Base-by-base conservation (phyloP, 192 early-diverging fungal species). In the Thoreauomyces humboldtii region DNA sequence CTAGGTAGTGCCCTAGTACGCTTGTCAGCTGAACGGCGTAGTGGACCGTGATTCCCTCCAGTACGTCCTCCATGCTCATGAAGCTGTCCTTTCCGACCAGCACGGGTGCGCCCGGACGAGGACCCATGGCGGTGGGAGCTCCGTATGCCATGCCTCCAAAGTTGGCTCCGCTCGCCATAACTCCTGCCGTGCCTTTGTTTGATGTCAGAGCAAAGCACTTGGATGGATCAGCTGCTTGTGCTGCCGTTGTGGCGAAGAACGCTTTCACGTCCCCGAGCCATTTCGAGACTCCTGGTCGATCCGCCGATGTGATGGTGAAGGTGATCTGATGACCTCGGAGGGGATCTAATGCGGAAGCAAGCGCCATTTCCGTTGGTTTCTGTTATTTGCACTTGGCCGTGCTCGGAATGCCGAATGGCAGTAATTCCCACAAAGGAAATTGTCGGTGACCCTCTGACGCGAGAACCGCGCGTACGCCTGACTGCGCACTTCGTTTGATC, bases 1-100 rank as follows among this genome's bases (percentile, higher is more conserved):
- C 71, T 24, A 66, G 34, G 28, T 56, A 65, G 65, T 84, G 73
- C 15, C 79, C 80, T 36, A 83, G 50, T 2, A 78, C 58, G 5
- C 77, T 69, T 9, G 79, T 73, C 33, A 84, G 63, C 50, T 83
- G 80, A 0, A 84, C 80, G 21, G 70, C 59, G 44, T 77, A 65
- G 42, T 77, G 72, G 14, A 80, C 78, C 12, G 73, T 67, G 7
- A 59, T 47, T 5, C 46, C 68, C 52, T 75, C 74, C 6, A 76
- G 37, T 11, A 66, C 48, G 29, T 73, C 74, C 47, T 65, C 72
- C 37, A 59, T 34, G 15, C 48, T 33, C 42, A 52, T 65, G 34
- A 60, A 51, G 9, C n/a, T 44, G 51, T 66, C 34, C 35, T 57
- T 46, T 17, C 64, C 64, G 11, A 57, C 21, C 5, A 34, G 21